Base-by-base conservation (phyloP, 352 stramenopile genomes). In the Phytophthora melonis region DNA sequence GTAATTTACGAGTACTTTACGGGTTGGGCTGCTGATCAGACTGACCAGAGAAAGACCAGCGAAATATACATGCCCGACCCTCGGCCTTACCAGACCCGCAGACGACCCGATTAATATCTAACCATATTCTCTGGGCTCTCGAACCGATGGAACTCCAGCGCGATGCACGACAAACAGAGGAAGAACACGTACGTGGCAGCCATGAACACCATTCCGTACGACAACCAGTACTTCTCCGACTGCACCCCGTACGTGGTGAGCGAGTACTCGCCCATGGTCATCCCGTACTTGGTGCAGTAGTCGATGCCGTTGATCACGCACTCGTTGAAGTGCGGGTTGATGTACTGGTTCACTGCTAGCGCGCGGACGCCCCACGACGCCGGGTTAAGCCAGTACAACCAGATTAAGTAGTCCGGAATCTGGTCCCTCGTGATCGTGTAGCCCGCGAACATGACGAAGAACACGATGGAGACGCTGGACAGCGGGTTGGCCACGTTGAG, bases 311-410 rank as follows among this genome's bases (percentile, higher is more conserved):
- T 39, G 49, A 66, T 75, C 10, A 71, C 58, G n/a, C 77, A 80
- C 4, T 13, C 65, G 14, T 67, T 34, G 27, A 79, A 80, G 30
- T 19, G 36, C 0, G 25, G 36, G 18, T 68, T 45, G 19, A 27
- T 32, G 53, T 81, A 86, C 23, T 84, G 74, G 10, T 69, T 81
- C 19, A 81, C 59, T 7, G 63, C 58, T 2, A 81, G 47, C 11
- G 67, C 60, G 0, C 80, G 75, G 19, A 82, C n/a, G 3, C n/a
- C 36, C 75, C 80, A 89, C 21, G 71, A 43, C 3, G 82, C 60
- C 1, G 83, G 83, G 43, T 87, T 88, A 8, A 75, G 47, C 66
- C 68, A 88, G 52, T 89, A 89, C 4, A 88, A 2, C 75, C 78
- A 87, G 5, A 72, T 68, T 0, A 76, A 63, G 4, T 65, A 70